Evolutionary conservation across 192 early-diverging fungal species (phyloP).

Genomic region (Glomus cerebriforme): DNA sequence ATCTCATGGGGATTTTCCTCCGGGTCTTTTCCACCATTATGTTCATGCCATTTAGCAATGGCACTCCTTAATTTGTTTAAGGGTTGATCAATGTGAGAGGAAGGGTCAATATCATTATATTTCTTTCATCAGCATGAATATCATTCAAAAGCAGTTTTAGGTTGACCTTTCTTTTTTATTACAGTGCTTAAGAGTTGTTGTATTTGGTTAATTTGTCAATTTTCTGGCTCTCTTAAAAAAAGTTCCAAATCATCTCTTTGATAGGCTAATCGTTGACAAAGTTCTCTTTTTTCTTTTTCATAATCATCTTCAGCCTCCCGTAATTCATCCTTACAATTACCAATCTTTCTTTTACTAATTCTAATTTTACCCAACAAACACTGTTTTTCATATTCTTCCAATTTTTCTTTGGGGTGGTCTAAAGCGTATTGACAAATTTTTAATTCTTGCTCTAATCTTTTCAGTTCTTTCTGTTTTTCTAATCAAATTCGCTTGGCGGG

Average conservation of each 20-base stretch:
- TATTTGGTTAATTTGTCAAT: slow-evolving; percentile 7
- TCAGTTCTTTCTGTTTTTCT: background rate
- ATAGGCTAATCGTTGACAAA: slow-evolving; percentile 16
- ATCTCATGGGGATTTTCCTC: slow-evolving; percentile 17
- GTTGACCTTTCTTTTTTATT: too few species aligned
- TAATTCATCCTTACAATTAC: slow-evolving; percentile 25
- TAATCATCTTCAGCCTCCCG: background rate
- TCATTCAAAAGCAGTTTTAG: background rate
- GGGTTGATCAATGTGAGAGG: background rate
- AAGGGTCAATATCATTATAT: background rate
- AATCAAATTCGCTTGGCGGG: slow-evolving; percentile 12
- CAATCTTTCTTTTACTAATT: slow-evolving; percentile 23
- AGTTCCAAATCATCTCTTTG: background rate
- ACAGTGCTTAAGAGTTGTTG: too few species aligned
- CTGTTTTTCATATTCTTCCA: slow-evolving; percentile 24
- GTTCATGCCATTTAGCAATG: slow-evolving; percentile 4
- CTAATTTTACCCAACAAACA: slow-evolving; percentile 16
- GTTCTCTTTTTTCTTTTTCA: slow-evolving; percentile 22
- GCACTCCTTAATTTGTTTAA: background rate
- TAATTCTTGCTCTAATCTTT: slow-evolving; percentile 19
- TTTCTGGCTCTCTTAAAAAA: slow-evolving; percentile 22
- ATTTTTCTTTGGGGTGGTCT: slow-evolving; percentile 23
- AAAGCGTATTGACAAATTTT: slow-evolving; percentile 13
- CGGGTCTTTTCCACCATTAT: slow-evolving; percentile 12
- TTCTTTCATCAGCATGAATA: background rate